Evolutionary conservation across 2,329 filamentous ascomycete species (phyloP).

Genomic region (Penicillium sp.): DNA sequence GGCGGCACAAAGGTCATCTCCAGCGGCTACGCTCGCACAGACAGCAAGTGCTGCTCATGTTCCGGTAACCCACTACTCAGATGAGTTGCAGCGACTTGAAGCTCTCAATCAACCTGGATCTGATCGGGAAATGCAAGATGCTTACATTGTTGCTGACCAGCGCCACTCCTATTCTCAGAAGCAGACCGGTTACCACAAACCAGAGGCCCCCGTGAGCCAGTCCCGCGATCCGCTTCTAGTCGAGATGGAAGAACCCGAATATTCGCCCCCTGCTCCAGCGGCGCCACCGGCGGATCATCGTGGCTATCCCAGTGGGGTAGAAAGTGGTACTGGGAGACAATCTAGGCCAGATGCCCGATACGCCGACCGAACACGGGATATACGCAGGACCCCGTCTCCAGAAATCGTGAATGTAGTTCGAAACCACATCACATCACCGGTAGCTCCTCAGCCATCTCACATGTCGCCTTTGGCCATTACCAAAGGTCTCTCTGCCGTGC

Average conservation of each 20-base stretch:
- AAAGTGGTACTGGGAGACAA: conserved; percentile 36
- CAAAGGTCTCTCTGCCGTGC: conserved; percentile 53
- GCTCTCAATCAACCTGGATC: conserved; percentile 36
- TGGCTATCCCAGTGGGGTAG: conserved; percentile 26
- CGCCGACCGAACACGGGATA: conserved; percentile 41
- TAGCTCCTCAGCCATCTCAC: conserved; percentile 72
- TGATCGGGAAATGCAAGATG: conserved; percentile 40
- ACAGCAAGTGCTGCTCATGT: conserved; percentile 35
- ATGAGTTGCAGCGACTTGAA: conserved; percentile 39
- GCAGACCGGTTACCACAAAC: conserved; percentile 26
- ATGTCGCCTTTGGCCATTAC: conserved; percentile 56
- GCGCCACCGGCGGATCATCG: conserved; percentile 32
- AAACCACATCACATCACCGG: conserved; percentile 67
- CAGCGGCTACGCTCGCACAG: conserved; percentile 29
- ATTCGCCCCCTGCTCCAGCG: conserved; percentile 46
- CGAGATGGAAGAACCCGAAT: conserved; percentile 47
- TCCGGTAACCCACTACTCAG: conserved; percentile 33
- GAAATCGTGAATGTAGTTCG: conserved; percentile 61
- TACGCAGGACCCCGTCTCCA: conserved; percentile 38
- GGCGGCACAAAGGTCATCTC: conserved; percentile 36
- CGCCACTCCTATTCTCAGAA: conserved; percentile 30
- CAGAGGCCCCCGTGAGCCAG: conserved; percentile 19
- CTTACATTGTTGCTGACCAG: conserved; percentile 40
- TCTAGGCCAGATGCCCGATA: conserved; percentile 38
- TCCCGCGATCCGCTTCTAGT: conserved; percentile 25